phyloP scores from a whole-genome alignment of 2,329 filamentous ascomycete genomes.

The Botrytis tulipae region DNA sequence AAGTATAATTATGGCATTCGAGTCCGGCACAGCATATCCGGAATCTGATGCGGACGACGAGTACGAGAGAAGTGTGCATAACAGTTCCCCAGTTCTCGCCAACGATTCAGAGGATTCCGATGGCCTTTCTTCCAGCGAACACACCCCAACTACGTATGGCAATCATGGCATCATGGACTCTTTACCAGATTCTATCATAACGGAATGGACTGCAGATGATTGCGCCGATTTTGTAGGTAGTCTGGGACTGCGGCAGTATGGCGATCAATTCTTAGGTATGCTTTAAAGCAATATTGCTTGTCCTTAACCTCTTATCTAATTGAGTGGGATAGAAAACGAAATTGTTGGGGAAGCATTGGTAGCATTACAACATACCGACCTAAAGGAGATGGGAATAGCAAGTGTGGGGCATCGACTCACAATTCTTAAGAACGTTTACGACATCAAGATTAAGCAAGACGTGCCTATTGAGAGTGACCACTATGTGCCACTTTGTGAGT shows the following conservation, averaged over 20 bases:
- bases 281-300: constrained; percentile 7
- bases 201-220: constrained; percentile 81
- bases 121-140: constrained; percentile 62
- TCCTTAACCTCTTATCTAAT: constrained; percentile 11
- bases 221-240: constrained; percentile 84
- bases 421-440: constrained; percentile 93
- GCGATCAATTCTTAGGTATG: constrained; percentile 78
- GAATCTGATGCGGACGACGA: constrained; percentile 82
- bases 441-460: constrained; percentile 92
- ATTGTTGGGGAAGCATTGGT: constrained; percentile 91
- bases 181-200: constrained; percentile 72
- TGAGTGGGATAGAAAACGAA: constrained; percentile 70
- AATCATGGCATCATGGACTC: constrained; percentile 63
- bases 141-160: constrained; percentile 77
- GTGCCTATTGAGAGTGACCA: constrained; percentile 89
- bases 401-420: constrained; percentile 94
- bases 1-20: constrained; percentile 50
- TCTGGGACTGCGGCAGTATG: constrained; percentile 79
- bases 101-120: constrained; percentile 71
- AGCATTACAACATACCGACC: constrained; percentile 83
- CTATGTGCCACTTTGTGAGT: constrained; percentile 87
- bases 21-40: constrained; percentile 67
- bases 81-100: constrained; percentile 63
- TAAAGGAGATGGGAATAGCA: constrained; percentile 90
- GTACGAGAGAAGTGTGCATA: constrained; percentile 70